Conservation (phyloP, 1,139 yeast genomes). For the Arxiozyma telluris region DNA sequence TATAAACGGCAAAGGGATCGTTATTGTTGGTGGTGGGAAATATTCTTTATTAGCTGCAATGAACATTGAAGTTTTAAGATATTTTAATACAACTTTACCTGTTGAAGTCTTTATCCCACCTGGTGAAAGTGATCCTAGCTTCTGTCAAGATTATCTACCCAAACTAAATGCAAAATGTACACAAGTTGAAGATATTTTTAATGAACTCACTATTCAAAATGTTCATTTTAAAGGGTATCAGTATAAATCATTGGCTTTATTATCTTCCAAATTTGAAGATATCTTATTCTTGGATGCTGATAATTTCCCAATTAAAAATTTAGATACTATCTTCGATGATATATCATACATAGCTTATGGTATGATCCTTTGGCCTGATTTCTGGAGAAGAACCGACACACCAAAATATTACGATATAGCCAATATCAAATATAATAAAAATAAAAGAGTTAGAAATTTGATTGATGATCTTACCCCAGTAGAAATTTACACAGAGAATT, state of each 20-base stretch:
- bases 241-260: conserved; percentile 52
- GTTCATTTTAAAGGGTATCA: conserved; percentile 45
- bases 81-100: conserved; percentile 47
- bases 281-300: conserved; percentile 60
- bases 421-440: conserved; percentile 36
- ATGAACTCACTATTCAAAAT: conserved; percentile 29
- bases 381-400: conserved; percentile 65
- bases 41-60: conserved; percentile 47
- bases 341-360: conserved; percentile 47
- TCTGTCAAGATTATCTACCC: conserved; percentile 46
- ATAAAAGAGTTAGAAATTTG: conserved; percentile 37
- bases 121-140: conserved; percentile 39
- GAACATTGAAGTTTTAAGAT: conserved; percentile 45
- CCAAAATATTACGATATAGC: conserved; percentile 64
- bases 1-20: conserved; percentile 46
- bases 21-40: conserved; percentile 54
- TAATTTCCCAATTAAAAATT: conserved; percentile 48
- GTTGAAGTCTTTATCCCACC: conserved; percentile 53
- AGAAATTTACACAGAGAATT: conserved; percentile 27
- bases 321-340: conserved; percentile 42
- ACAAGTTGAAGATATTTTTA: conserved; percentile 34
- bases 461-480: conserved; percentile 32
- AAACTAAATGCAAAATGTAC: conserved; percentile 48
- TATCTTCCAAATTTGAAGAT: conserved; percentile 50
- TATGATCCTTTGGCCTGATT: conserved; percentile 73